Conservation (phyloP, 1,139 yeast genomes). For the Yamadazyma membranifaciens region DNA sequence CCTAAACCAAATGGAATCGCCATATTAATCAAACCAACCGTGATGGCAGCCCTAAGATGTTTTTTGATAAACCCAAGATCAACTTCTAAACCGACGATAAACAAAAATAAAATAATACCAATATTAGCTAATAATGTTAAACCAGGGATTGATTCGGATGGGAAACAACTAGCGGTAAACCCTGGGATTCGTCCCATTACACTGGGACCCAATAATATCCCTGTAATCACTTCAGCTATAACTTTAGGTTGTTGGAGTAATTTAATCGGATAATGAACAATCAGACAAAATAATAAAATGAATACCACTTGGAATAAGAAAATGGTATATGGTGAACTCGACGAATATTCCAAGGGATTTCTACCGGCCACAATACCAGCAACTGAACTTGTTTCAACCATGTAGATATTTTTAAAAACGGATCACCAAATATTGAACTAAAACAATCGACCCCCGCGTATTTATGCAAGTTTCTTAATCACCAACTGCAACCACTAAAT, state of each 20-base stretch:
- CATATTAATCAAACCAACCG: constrained; percentile 70
- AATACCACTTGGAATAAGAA: constrained; percentile 61
- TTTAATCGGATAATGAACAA: constrained; percentile 58
- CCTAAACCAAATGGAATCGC: constrained; percentile 79
- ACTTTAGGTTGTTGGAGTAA: constrained; percentile 70
- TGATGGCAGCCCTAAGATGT: constrained; percentile 56
- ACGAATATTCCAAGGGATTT: constrained; percentile 60
- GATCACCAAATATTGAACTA: no score
- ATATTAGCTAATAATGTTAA: constrained; percentile 66
- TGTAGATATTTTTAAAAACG: not conserved
- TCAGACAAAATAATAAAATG: constrained; percentile 52
- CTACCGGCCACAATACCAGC: constrained; percentile 72
- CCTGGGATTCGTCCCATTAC: constrained; percentile 69
- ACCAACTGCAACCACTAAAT: no score
- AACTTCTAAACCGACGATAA: constrained; percentile 76
- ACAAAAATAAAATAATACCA: constrained; percentile 70
- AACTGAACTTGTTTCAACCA: constrained; percentile 24
- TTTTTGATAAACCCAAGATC: constrained; percentile 62
- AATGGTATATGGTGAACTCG: constrained; percentile 57
- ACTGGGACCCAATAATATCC: constrained; percentile 67
- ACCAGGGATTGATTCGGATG: constrained; percentile 58
- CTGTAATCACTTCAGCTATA: constrained; percentile 75
- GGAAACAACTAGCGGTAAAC: constrained; percentile 64
- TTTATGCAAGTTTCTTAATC: no score
- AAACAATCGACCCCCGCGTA: no score